Evolutionary conservation across 2,329 filamentous ascomycete genomes (phyloP).

Genomic region (Fusarium oligoseptatum): DNA sequence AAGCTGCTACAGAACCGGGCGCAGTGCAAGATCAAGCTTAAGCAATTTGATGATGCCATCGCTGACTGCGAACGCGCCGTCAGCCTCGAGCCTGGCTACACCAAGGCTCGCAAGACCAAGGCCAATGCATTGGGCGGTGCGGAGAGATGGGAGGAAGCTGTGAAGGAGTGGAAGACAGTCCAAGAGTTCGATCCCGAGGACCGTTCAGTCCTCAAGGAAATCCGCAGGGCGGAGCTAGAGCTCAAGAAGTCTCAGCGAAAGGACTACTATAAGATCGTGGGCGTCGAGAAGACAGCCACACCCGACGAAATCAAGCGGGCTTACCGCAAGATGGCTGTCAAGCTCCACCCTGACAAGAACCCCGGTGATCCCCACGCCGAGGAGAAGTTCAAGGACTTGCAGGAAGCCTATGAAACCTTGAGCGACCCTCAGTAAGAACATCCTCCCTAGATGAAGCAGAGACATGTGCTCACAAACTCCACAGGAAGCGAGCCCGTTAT

Average conservation of each 20-base stretch:
- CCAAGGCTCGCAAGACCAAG: slow-evolving; percentile 92
- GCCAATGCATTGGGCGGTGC: slow-evolving; percentile 89
- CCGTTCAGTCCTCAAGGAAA: slow-evolving; percentile 82
- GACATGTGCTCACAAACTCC: slow-evolving; percentile 51
- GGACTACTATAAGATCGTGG: slow-evolving; percentile 98
- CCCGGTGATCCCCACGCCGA: slow-evolving; percentile 86
- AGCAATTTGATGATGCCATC: slow-evolving; percentile 85
- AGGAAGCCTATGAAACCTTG: slow-evolving; percentile 95
- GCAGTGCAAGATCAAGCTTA: slow-evolving; percentile 84
- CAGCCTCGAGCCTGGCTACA: slow-evolving; percentile 84
- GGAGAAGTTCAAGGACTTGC: slow-evolving; percentile 96
- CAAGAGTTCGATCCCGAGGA: slow-evolving; percentile 87
- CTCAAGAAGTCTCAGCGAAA: slow-evolving; percentile 98
- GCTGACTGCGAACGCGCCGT: slow-evolving; percentile 88
- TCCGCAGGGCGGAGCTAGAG: slow-evolving; percentile 91
- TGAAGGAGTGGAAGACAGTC: slow-evolving; percentile 89
- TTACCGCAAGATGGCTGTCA: slow-evolving; percentile 93
- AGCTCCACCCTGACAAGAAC: slow-evolving; percentile 98
- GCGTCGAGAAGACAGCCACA: slow-evolving; percentile 85
- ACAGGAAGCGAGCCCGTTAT: slow-evolving; percentile 87
- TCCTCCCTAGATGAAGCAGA: neutral
- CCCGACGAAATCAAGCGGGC: slow-evolving; percentile 95
- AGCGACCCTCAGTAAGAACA: slow-evolving; percentile 88
- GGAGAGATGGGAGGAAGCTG: slow-evolving; percentile 92
- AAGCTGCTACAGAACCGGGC: slow-evolving; percentile 96